Base-by-base conservation (phyloP, 179 eudicot genomes). In the Gypsophila paniculata region DNA sequence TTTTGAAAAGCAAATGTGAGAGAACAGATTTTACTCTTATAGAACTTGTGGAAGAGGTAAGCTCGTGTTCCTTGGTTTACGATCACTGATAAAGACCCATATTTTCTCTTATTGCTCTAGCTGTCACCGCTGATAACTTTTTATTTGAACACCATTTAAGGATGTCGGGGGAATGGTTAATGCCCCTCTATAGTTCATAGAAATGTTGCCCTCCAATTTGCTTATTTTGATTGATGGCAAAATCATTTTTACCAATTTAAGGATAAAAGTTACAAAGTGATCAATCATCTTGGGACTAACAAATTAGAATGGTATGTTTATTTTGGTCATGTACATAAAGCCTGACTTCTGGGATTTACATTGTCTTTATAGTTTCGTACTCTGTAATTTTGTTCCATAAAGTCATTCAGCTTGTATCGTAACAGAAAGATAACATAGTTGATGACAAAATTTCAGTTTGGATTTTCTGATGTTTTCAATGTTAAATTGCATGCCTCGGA, bases 31-130 rank as follows among this genome's bases (percentile, higher is more conserved):
- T 79, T 71, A 88, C 96, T 67, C 96, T 89, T 61, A 84, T 89
- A 78, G 91, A 91, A 81, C 96, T 94, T 29, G 91, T 89, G 23
- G 90, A 90, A 64, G 97, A 94, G 96, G 99, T 94, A 86, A 72
- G 62, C 22, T 66, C 58, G 54, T 49, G 11, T 17, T 14, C 74
- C 60, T 53, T 53, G 48, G 44, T 54, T 52, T 29, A 23, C 22
- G 6, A 18, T 68, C 42, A 0, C 60, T 52, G 23, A 8, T 68
- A 42, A 25, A 21, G 52, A 3, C 22, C 17, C 22, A 0, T 12
- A 23, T 23, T 39, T 11, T 17, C 5, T 1, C 1, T 65, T 39
- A 36, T 17, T 65, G 0, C 2, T 17, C 4, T 36, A 62, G 48
- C 17, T 34, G 8, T 42, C 46, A 42, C 46, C 14, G 7, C 6